Conservation (phyloP, 495 filamentous ascomycete genomes). For the Aspergillus asperescens region DNA sequence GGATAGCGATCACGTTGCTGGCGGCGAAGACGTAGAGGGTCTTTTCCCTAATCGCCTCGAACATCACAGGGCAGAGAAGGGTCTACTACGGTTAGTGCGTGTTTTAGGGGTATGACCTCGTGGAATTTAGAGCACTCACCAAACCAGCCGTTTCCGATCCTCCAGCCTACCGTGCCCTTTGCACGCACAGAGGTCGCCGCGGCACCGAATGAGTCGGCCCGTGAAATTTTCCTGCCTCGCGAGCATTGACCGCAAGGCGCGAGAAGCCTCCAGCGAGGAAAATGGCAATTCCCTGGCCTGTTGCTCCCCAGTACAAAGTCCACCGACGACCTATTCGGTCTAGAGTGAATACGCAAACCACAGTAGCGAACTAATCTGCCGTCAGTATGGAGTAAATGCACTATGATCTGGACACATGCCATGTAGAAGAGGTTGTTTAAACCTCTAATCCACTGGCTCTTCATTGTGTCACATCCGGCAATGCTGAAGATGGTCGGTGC, state of each 20-base stretch:
- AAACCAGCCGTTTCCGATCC: conserved; percentile 66
- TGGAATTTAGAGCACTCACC: conserved; percentile 28
- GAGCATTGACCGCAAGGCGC: conserved; percentile 47
- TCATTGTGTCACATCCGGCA: conserved; percentile 54
- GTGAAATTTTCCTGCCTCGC: conserved; percentile 37
- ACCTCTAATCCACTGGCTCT: conserved; percentile 63
- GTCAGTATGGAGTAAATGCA: background rate
- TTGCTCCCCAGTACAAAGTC: conserved; percentile 63
- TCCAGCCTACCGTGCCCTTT: conserved; percentile 67
- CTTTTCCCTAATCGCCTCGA: conserved; percentile 56
- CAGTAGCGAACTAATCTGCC: conserved; percentile 45
- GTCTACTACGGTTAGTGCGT: conserved; percentile 27
- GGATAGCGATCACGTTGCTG: conserved; percentile 57
- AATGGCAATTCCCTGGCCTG: conserved; percentile 58
- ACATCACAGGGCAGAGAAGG: conserved; percentile 60
- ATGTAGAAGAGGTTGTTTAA: conserved; percentile 64
- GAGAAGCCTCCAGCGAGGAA: conserved; percentile 55
- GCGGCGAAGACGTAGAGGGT: conserved; percentile 63
- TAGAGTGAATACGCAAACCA: conserved; percentile 63
- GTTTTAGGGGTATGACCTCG: background rate
- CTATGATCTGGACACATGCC: conserved; percentile 17
- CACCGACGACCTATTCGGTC: conserved; percentile 64
- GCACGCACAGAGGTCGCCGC: conserved; percentile 61
- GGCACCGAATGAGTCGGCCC: conserved; percentile 51
- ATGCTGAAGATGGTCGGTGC: conserved; percentile 63